These are phyloP conservation scores for Ceratocystis diversiconidia DNA, from an alignment of 2,329 filamentous ascomycete genomes.

Conservation along the genomic window DNA sequence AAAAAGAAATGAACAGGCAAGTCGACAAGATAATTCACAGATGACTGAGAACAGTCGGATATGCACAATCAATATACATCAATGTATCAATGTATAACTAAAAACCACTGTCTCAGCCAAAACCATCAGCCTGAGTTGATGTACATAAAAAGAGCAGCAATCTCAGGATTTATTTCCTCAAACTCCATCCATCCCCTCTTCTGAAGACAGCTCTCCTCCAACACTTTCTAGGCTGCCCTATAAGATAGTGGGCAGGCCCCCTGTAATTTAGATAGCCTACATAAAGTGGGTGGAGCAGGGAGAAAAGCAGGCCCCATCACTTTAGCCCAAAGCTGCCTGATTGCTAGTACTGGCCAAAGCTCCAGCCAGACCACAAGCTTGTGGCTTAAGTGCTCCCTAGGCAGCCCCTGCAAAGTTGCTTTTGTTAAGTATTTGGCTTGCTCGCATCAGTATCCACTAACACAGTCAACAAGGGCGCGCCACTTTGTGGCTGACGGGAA, in stretches of 20 bases:
- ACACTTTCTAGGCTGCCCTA: background rate
- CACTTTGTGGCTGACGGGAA: background rate
- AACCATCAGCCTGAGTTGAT: background rate
- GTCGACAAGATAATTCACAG: background rate
- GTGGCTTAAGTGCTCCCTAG: background rate
- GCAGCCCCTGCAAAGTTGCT: background rate
- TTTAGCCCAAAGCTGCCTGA: constrained; percentile 8
- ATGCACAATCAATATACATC: background rate
- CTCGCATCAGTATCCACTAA: background rate
- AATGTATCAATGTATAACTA: background rate
- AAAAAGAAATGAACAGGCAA: constrained; percentile 2
- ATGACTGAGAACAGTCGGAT: background rate
- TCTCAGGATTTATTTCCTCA: background rate
- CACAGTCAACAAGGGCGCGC: background rate
- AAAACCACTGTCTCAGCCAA: background rate
- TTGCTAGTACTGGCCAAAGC: background rate
- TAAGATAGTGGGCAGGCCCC: background rate
- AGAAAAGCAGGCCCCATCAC: background rate
- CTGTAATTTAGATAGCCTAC: background rate
- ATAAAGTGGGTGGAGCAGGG: background rate
- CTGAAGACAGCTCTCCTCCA: no score
- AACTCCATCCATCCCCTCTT: no score
- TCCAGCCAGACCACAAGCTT: background rate
- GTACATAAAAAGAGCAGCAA: background rate
- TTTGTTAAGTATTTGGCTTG: background rate